Percentiles rank a stretch among this genome's conserved stretches.
phyloP scores from a whole-genome alignment of 106 monocot species.

The Dendrobium huoshanense region DNA sequence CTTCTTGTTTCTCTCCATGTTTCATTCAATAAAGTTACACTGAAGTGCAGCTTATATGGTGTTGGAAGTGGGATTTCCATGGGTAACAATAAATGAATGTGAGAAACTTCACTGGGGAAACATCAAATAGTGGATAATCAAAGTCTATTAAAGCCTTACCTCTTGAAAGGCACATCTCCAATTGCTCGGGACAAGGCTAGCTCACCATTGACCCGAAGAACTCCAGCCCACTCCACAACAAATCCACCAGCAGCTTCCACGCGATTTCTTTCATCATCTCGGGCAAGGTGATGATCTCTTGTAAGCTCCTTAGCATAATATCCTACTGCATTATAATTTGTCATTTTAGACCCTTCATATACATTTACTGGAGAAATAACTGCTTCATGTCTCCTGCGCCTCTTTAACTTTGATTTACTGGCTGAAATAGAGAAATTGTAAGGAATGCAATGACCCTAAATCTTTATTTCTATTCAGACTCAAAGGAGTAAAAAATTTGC shows the following conservation, averaged over 20 bases:
- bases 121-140: background rate
- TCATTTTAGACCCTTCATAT: slow-evolving; percentile 16
- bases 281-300: slow-evolving; percentile 77
- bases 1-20: background rate
- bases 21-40: background rate
- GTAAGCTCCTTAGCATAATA: slow-evolving; percentile 79
- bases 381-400: slow-evolving; percentile 26
- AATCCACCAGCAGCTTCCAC: slow-evolving; percentile 84
- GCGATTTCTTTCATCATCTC: slow-evolving; percentile 72
- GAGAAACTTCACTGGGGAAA: background rate
- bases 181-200: slow-evolving; percentile 86
- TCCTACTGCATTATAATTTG: slow-evolving; percentile 20
- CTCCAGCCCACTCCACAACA: slow-evolving; percentile 79
- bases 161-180: slow-evolving; percentile 81
- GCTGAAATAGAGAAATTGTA: slow-evolving; percentile 14
- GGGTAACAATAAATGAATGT: background rate
- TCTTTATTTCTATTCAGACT: background rate
- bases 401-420: slow-evolving; percentile 23
- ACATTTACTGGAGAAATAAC: slow-evolving; percentile 12
- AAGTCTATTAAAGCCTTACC: slow-evolving; percentile 24
- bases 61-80: background rate
- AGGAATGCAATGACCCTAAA: background rate
- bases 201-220: slow-evolving; percentile 71
- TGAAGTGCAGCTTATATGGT: background rate
- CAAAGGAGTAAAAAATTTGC: background rate